Percentiles rank a stretch among this genome's conserved stretches.
phyloP scores from a whole-genome alignment of 192 early-diverging fungal species.

The Podila verticillata region DNA sequence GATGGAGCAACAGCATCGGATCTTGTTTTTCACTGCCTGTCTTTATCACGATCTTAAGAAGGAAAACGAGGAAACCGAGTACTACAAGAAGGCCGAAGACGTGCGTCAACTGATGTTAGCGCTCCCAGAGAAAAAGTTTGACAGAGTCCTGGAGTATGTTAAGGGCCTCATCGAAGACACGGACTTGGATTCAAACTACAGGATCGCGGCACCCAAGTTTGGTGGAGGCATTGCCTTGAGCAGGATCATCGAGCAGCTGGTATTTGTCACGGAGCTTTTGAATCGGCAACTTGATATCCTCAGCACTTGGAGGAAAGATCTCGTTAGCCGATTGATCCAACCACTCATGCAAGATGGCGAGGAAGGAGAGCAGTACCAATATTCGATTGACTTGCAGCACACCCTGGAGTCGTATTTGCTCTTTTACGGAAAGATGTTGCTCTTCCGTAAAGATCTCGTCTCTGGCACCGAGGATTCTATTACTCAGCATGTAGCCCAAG shows the following conservation, averaged over 20 bases:
- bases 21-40: constrained; percentile 69
- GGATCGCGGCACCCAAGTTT: constrained; percentile 4
- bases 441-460: constrained; percentile 21
- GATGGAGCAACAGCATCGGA: constrained; percentile 64
- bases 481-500: constrained; percentile 3
- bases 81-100: constrained; percentile 50
- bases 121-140: constrained; percentile 33
- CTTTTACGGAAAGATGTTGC: constrained; percentile 18
- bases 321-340: constrained; percentile 34
- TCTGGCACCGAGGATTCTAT: constrained; percentile 18
- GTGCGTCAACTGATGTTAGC: constrained; percentile 43
- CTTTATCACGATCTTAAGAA: constrained; percentile 60
- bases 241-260: constrained; percentile 32
- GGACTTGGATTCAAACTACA: not conserved
- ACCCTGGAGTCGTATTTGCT: constrained; percentile 35
- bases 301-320: constrained; percentile 37
- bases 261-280: constrained; percentile 19
- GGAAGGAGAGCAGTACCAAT: constrained; percentile 40
- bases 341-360: constrained; percentile 38
- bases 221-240: constrained; percentile 34
- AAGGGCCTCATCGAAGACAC: not conserved
- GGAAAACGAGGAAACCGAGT: constrained; percentile 53
- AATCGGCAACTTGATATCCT: constrained; percentile 50
- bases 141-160: not conserved
- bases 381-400: constrained; percentile 38